Evolutionary conservation across 257 asterid genomes (phyloP).

Genomic region (Solanum boliviense): DNA sequence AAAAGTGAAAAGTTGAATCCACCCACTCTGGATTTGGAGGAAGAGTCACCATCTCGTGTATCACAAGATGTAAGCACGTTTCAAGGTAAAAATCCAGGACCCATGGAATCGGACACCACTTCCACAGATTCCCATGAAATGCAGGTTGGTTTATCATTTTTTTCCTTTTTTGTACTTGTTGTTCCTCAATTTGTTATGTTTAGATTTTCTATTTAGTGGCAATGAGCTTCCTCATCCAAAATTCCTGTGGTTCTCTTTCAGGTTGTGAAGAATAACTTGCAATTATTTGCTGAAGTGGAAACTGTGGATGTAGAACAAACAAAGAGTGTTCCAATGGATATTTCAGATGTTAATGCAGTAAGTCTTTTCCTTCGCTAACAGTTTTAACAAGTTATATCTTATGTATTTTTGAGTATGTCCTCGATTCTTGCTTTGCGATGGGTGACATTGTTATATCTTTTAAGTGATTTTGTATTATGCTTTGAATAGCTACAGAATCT

Average conservation of each 20-base stretch:
- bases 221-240: neutral
- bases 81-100: constrained; percentile 25
- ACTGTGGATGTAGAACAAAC: constrained; percentile 20
- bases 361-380: constrained; percentile 10
- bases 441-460: neutral
- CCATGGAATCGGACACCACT: constrained; percentile 18
- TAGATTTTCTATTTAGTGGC: neutral
- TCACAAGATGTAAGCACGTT: constrained; percentile 31
- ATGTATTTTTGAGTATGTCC: neutral
- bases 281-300: constrained; percentile 29
- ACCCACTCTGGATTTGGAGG: constrained; percentile 16
- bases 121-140: constrained; percentile 17
- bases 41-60: constrained; percentile 20
- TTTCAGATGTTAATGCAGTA: constrained; percentile 25
- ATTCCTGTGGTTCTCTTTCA: constrained; percentile 5
- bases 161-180: neutral
- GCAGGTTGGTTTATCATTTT: constrained; percentile 25
- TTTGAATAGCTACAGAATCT: neutral
- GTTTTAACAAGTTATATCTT: neutral
- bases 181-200: neutral
- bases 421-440: neutral
- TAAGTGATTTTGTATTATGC: neutral
- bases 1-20: constrained; percentile 20
- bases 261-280: constrained; percentile 21
- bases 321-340: constrained; percentile 16